These are phyloP conservation scores for Epichloe sylvatica DNA, from an alignment of 2,329 filamentous ascomycete genomes.

Conservation along the genomic window DNA sequence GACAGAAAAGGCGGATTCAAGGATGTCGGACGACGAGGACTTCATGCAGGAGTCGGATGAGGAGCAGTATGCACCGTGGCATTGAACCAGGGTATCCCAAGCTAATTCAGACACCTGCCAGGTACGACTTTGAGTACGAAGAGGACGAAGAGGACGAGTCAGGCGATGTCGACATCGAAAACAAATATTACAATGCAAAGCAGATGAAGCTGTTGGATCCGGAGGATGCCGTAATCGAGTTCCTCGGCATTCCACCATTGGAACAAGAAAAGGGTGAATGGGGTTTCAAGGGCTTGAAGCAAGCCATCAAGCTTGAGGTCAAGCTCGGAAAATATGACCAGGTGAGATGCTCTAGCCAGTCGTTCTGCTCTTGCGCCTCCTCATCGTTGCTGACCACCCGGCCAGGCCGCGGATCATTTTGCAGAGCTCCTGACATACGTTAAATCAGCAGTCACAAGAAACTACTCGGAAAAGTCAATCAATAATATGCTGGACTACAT, in stretches of 20 bases:
- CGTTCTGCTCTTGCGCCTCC: too few species aligned
- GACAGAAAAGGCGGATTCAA: slow-evolving; percentile 6
- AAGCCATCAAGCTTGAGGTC: slow-evolving; percentile 95
- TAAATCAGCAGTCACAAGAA: slow-evolving; percentile 89
- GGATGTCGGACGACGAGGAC: slow-evolving; percentile 38
- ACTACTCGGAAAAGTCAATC: slow-evolving; percentile 98
- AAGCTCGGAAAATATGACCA: slow-evolving; percentile 77
- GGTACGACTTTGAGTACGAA: slow-evolving; percentile 96
- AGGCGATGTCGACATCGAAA: slow-evolving; percentile 89
- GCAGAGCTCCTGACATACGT: slow-evolving; percentile 92
- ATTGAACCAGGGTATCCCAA: not conserved
- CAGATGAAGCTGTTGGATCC: slow-evolving; percentile 82
- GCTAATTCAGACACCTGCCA: slow-evolving; percentile 11
- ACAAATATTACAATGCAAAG: slow-evolving; percentile 99
- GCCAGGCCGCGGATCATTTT: slow-evolving; percentile 79
- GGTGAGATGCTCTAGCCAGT: slow-evolving; percentile 29
- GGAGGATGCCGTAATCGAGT: slow-evolving; percentile 80
- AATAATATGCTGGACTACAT: slow-evolving; percentile 99
- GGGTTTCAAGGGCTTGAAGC: slow-evolving; percentile 97
- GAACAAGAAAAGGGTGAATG: slow-evolving; percentile 92
- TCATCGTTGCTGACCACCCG: slow-evolving; percentile 11
- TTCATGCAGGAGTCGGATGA: slow-evolving; percentile 36
- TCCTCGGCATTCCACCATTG: slow-evolving; percentile 70
- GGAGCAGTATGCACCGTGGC: slow-evolving; percentile 23
- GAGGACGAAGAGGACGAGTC: slow-evolving; percentile 79